Evolutionary conservation across 306 rosid genomes (phyloP).

Genomic region (Urtica urens): DNA sequence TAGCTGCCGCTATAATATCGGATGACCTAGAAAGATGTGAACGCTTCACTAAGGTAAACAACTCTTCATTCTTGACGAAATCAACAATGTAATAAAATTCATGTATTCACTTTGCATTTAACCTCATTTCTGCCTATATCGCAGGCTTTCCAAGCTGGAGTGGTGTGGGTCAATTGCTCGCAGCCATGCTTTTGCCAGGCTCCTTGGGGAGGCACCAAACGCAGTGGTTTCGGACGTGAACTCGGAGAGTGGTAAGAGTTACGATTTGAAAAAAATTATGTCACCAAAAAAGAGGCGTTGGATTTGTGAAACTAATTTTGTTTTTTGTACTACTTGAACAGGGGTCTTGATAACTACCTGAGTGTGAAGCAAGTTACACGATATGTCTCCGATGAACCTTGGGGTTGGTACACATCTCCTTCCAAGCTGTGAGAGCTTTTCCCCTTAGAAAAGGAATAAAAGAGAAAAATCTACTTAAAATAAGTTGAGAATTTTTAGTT

Average conservation of each 20-base stretch:
- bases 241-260: conserved; percentile 78
- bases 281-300: too few species aligned
- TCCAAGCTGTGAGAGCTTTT: conserved; percentile 48
- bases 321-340: too few species aligned
- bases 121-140: too few species aligned
- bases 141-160: conserved; percentile 82
- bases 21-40: conserved; percentile 91
- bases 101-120: too few species aligned
- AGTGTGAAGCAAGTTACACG: conserved; percentile 91
- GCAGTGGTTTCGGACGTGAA: conserved; percentile 98
- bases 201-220: conserved; percentile 97
- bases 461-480: too few species aligned
- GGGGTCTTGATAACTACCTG: conserved; percentile 91
- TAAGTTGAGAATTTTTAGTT: too few species aligned
- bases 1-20: conserved; percentile 87
- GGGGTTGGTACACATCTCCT: conserved; percentile 94
- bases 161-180: conserved; percentile 94
- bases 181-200: conserved; percentile 97
- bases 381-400: conserved; percentile 65
- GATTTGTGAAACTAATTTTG: too few species aligned
- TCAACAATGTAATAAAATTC: too few species aligned
- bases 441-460: not conserved
- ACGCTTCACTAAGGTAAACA: conserved; percentile 56
- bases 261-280: not conserved
- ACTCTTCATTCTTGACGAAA: too few species aligned